A percentile compares a stretch with the other conserved stretches of the same genome.
Evolutionary conservation across 768 basidiomycete species (phyloP).

Genomic region (Mycena floridula): DNA sequence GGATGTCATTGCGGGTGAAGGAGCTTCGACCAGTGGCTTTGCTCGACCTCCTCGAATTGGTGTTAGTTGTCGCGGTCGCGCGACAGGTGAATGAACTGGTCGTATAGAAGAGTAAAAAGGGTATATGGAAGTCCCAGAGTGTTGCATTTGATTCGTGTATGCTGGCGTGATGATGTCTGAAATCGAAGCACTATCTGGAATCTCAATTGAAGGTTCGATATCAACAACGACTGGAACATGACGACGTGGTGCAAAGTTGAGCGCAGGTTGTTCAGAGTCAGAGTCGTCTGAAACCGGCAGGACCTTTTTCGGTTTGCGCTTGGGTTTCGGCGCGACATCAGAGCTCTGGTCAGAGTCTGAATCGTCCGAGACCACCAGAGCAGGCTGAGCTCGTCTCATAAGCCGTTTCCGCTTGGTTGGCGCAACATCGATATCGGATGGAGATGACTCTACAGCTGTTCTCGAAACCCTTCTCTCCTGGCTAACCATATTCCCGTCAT

Average conservation of each 20-base stretch:
- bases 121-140: too few species aligned
- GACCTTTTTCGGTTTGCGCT: too few species aligned
- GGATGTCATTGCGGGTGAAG: not conserved
- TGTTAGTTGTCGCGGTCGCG: not conserved
- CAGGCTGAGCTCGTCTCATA: conserved; percentile 14
- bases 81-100: not conserved
- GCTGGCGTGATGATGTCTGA: too few species aligned
- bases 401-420: conserved; percentile 22
- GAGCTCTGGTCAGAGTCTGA: conserved; percentile 32
- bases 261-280: not conserved
- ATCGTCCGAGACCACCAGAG: conserved; percentile 40
- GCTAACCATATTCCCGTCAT: conserved; percentile 47
- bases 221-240: too few species aligned
- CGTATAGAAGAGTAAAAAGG: too few species aligned
- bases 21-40: not conserved
- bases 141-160: too few species aligned
- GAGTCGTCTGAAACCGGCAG: not conserved
- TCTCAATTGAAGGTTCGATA: too few species aligned
- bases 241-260: too few species aligned
- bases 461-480: conserved; percentile 57
- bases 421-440: not conserved
- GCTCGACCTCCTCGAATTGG: not conserved
- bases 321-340: too few species aligned
- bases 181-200: too few species aligned
- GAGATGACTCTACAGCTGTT: conserved; percentile 23